Evolutionary conservation across 2,329 filamentous ascomycete genomes (phyloP).

Genomic region (Paradendryphiella salina): DNA sequence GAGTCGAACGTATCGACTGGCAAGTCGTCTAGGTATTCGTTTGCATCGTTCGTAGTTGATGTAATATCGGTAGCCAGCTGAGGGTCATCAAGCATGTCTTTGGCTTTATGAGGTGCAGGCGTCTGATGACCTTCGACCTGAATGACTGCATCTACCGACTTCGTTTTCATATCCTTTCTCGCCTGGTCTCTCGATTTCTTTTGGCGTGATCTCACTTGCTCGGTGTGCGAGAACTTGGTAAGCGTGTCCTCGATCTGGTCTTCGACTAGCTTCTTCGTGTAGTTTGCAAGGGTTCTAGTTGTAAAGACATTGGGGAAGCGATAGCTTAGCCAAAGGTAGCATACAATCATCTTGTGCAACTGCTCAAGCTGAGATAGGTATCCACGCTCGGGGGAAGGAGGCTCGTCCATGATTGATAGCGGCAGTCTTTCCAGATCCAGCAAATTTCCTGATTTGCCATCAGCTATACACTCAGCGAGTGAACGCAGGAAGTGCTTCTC

Average conservation of each 20-base stretch:
- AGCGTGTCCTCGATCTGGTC: slow-evolving; percentile 69
- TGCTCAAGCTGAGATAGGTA: slow-evolving; percentile 73
- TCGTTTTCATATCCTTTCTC: slow-evolving; percentile 7
- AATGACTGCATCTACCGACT: neutral
- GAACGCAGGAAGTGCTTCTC: slow-evolving; percentile 59
- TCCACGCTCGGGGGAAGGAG: slow-evolving; percentile 50
- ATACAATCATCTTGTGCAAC: slow-evolving; percentile 78
- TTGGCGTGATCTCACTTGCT: slow-evolving; percentile 12
- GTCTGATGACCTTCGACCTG: slow-evolving; percentile 2
- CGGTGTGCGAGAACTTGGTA: slow-evolving; percentile 57
- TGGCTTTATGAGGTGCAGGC: slow-evolving; percentile 12
- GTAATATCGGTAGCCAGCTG: slow-evolving; percentile 8
- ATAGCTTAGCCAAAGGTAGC: slow-evolving; percentile 93
- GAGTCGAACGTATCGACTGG: slow-evolving; percentile 1
- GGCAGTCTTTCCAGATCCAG: slow-evolving; percentile 71
- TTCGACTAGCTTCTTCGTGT: slow-evolving; percentile 79
- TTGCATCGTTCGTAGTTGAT: slow-evolving; percentile 17
- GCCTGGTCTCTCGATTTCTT: slow-evolving; percentile 10
- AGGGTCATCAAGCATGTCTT: slow-evolving; percentile 23
- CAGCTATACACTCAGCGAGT: slow-evolving; percentile 70
- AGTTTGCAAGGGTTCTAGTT: slow-evolving; percentile 73
- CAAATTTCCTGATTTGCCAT: slow-evolving; percentile 67
- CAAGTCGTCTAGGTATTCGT: slow-evolving; percentile 25
- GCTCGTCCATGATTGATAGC: slow-evolving; percentile 70
- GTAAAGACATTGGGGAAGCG: slow-evolving; percentile 80